These are phyloP conservation scores for Leishmania amazonensis DNA, from an alignment of 208 protist genomes.

Conservation along the genomic window DNA sequence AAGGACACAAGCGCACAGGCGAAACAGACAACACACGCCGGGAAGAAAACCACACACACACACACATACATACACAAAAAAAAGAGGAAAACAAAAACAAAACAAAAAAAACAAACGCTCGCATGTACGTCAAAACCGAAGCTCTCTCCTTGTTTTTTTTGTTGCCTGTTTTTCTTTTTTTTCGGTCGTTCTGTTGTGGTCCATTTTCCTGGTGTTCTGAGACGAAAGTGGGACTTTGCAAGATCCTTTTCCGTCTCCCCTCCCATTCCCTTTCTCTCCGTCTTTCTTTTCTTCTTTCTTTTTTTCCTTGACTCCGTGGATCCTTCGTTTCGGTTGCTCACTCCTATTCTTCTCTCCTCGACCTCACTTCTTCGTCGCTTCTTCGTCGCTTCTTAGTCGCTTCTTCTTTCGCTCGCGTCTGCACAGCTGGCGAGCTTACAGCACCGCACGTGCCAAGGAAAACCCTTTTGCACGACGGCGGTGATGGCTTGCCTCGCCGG, in stretches of 20 bases:
- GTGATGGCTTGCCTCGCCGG: neutral
- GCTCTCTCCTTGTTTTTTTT: neutral
- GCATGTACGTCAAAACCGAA: neutral
- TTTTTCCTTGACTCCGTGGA: neutral
- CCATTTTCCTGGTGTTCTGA: neutral
- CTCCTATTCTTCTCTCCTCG: constrained; percentile 16
- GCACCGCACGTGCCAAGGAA: neutral
- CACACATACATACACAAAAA: neutral
- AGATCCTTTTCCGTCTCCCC: neutral
- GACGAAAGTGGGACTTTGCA: neutral
- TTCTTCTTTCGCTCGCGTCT: constrained; percentile 8
- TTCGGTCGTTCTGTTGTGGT: neutral
- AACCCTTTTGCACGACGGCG: neutral
- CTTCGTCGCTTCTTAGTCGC: neutral
- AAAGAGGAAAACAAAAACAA: neutral
- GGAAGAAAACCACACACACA: neutral
- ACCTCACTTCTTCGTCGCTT: constrained; percentile 9
- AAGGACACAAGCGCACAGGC: neutral
- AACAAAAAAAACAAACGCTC: neutral
- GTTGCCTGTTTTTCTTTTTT: too few species aligned
- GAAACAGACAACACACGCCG: neutral
- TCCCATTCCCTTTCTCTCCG: neutral
- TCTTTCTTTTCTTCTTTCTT: neutral
- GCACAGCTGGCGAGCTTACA: neutral
- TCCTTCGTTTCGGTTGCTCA: constrained; percentile 14